These are phyloP conservation scores for Nadsonia fulvescens DNA, from an alignment of 805 yeast species.

Conservation along the genomic window DNA sequence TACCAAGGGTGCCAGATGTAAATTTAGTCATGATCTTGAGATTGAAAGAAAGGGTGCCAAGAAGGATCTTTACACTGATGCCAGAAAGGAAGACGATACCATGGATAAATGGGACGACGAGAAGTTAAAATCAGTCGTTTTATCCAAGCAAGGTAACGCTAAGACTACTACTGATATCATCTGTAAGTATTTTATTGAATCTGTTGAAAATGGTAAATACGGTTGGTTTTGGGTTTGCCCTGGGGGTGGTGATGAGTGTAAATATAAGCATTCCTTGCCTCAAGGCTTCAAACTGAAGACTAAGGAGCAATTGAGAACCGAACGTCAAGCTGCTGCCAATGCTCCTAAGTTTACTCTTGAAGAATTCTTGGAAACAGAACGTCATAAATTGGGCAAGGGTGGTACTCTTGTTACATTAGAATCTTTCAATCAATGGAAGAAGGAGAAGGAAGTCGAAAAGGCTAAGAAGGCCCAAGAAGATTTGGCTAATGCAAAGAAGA, in stretches of 20 bases:
- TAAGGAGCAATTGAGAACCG: slow-evolving; percentile 84
- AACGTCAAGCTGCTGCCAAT: slow-evolving; percentile 63
- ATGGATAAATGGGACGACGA: slow-evolving; percentile 98
- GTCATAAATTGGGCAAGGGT: slow-evolving; percentile 59
- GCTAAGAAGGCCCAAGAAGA: slow-evolving; percentile 18
- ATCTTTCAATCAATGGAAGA: slow-evolving; percentile 70
- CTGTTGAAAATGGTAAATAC: slow-evolving; percentile 91
- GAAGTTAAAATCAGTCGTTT: slow-evolving; percentile 68
- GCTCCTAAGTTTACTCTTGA: slow-evolving; percentile 87
- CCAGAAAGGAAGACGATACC: slow-evolving; percentile 67
- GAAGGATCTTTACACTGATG: slow-evolving; percentile 86
- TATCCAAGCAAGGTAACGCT: slow-evolving; percentile 87
- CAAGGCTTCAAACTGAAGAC: slow-evolving; percentile 95
- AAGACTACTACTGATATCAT: slow-evolving; percentile 87
- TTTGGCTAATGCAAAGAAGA: slow-evolving; percentile 27
- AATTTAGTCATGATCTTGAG: slow-evolving; percentile 76
- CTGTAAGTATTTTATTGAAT: slow-evolving; percentile 87
- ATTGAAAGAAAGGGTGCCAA: slow-evolving; percentile 78
- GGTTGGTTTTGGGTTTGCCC: slow-evolving; percentile 99
- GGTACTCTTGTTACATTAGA: slow-evolving; percentile 73
- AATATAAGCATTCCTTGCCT: slow-evolving; percentile 87
- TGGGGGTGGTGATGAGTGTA: slow-evolving; percentile 81
- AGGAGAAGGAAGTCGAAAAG: slow-evolving; percentile 42
- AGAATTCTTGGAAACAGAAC: slow-evolving; percentile 88
- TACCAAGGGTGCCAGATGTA: slow-evolving; percentile 50